Conservation (phyloP, 140 eudicot genomes). For the Oenanthe javanica region DNA sequence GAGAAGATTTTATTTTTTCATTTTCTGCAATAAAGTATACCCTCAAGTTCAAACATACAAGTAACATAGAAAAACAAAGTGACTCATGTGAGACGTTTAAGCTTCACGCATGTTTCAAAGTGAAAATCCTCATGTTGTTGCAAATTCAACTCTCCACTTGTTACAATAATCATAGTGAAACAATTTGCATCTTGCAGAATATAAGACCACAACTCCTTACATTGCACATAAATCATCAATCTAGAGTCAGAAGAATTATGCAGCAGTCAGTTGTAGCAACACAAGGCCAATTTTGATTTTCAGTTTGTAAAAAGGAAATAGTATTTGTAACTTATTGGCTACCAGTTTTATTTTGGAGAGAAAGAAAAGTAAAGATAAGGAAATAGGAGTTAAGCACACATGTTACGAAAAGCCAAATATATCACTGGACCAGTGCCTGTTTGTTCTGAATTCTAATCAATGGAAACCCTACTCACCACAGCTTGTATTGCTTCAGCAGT, state of each 20-base stretch:
- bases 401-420: not conserved
- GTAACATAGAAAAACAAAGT: not conserved
- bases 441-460: not conserved
- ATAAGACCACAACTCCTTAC: not conserved
- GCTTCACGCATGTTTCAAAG: not conserved
- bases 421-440: not conserved
- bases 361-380: not conserved
- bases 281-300: not conserved
- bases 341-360: not conserved
- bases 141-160: not conserved
- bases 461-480: not conserved
- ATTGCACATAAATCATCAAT: not conserved
- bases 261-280: not conserved
- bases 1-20: conserved; percentile 62
- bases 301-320: not conserved
- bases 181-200: not conserved
- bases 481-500: not conserved
- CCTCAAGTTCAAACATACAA: conserved; percentile 9
- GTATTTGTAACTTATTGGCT: not conserved
- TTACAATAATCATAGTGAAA: not conserved
- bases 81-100: not conserved
- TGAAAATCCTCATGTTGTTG: not conserved
- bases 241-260: not conserved
- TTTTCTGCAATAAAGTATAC: conserved; percentile 42
- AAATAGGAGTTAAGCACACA: not conserved